Base-by-base conservation (phyloP, 2,329 filamentous ascomycete genomes). In the Canariomyces notabilis region DNA sequence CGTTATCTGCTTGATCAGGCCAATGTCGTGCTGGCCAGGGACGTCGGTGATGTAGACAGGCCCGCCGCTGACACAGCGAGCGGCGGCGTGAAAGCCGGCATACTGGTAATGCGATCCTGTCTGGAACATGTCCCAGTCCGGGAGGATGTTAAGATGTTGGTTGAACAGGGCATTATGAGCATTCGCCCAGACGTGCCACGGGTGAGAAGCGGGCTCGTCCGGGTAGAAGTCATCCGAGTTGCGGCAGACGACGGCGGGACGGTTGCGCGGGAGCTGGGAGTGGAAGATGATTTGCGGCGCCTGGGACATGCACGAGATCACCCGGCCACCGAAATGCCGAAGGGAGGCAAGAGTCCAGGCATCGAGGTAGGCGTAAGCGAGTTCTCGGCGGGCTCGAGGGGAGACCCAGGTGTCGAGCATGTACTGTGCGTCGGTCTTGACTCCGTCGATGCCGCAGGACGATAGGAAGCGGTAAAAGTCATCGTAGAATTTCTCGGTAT, bases 211-310 rank as follows among this genome's bases (percentile, higher is more conserved):
- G 0, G 83, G 79, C 4, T 89, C 77, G 36, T 89, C 80, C 0
- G 93, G 93, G 64, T 94, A 96, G 73, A 90, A 98, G 66, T 97
- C 87, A 53, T 83, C 90, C 1, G 87, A 94, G 67, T 94, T 97
- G 37, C 93, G 85, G 15, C 89, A 77, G 0, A 90, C 72, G 19
- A 94, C 74, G 0, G 80, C 73, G 0, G 87, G 87, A 40, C 82
- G 81, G 61, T 85, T 87, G n/a, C 74, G 79, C 1, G 86, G 86
- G 19, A 95, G 71, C 57, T 94, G 87, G 1, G 84, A 85, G 61
- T 89, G 82, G 67, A 95, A 96, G 8, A 97, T 73, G 15, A 91
- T 83, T 47, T 90, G 85, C 0, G 93, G 93, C 2, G 84, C 78
- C 64, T 93, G 87, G 0, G 89, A 93, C 90, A 97, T 97, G 80